Base-by-base conservation (phyloP, 148 eudicot species). In the Cornus kousa region DNA sequence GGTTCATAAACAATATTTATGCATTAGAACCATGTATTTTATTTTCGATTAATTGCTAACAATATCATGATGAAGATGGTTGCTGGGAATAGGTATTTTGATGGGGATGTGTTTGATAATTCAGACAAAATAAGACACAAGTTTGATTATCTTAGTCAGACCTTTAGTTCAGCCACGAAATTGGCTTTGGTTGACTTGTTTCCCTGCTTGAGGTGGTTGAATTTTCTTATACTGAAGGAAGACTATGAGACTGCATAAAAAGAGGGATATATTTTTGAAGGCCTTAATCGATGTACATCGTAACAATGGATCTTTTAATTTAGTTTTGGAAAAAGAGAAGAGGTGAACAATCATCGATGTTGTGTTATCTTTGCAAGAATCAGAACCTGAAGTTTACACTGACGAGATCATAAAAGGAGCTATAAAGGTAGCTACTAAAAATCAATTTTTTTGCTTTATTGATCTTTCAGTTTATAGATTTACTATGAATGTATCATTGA, bases 121-220 rank as follows among this genome's bases (percentile, higher is more conserved):
- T 79, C 22, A 71, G 82, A 48, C 76, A 53, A 33, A 64, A 75
- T 0, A 67, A 79, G 70, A 77, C 57, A 68, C 65, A 71, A 8
- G 81, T 83, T 75, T 83, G 85, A 83, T 79, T 59, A 53, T 79
- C 67, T 82, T 75, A 76, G 77, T 80, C 19, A 53, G 59, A 53
- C 17, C 59, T 53, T 53, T 53, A 53, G 17, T 53, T 17, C 17
- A 53, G 1, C 59, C 16, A 53, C 0, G 67, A 79, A 50, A 13
- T 57, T 76, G 46, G 78, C 83, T 20, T 39, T 80, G 28, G 71
- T 40, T 22, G 86, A 83, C 23, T 69, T 72, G 80, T 62, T 83
- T 22, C 83, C 86, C 17, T 67, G 68, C 71, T 76, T 80, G 33
- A 46, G 72, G 28, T 73, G 43, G 73, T 20, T 83, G 0, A n/a